Conservation (phyloP, 768 basidiomycete species). For the Suillus alpinus region DNA sequence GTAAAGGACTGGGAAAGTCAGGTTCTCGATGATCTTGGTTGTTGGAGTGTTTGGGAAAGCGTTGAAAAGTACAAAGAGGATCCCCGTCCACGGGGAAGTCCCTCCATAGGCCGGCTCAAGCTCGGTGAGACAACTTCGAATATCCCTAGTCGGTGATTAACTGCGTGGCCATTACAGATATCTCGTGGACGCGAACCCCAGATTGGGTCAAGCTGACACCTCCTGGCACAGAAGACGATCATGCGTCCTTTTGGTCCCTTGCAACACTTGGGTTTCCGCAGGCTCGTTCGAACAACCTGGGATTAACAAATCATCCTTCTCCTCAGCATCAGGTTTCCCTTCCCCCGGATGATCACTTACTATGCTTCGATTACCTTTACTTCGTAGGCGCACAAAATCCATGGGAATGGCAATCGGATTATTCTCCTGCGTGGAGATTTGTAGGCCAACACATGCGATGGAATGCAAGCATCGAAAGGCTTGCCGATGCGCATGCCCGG, state of each 20-base stretch:
- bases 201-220: conserved; percentile 20
- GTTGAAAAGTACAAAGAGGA: conserved; percentile 13
- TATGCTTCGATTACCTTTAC: conserved; percentile 27
- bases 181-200: conserved; percentile 25
- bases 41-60: conserved; percentile 21
- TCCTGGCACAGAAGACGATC: conserved; percentile 15
- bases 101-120: conserved; percentile 2
- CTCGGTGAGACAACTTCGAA: conserved; percentile 5
- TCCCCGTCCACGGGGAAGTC: conserved; percentile 13
- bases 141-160: conserved; percentile 30
- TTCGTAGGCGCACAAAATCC: conserved; percentile 41
- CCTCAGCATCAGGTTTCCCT: conserved; percentile 15
- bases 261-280: conserved; percentile 23
- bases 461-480: conserved; percentile 37
- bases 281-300: conserved; percentile 7
- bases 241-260: conserved; percentile 23
- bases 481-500: conserved; percentile 47
- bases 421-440: conserved; percentile 56
- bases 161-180: conserved; percentile 35
- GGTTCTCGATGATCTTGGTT: conserved; percentile 27
- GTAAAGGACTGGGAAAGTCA: conserved; percentile 48
- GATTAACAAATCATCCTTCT: conserved; percentile 13
- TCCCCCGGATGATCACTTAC: conserved; percentile 22
- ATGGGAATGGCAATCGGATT: conserved; percentile 54
- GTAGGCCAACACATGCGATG: conserved; percentile 54